Evolutionary conservation across 2,329 filamentous ascomycete genomes (phyloP).

Genomic region (Apiospora malaysiana): DNA sequence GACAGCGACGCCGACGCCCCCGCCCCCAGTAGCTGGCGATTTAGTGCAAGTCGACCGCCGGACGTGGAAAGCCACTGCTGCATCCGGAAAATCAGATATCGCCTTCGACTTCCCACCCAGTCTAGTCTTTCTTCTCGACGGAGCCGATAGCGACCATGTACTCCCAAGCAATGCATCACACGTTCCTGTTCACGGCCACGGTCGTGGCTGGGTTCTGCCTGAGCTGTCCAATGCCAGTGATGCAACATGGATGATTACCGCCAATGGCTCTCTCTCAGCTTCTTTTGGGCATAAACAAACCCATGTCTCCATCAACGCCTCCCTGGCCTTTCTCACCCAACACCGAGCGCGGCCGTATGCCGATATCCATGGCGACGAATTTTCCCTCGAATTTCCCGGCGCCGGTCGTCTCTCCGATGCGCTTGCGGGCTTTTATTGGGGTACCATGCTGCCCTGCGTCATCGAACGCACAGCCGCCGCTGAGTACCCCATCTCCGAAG

Average conservation of each 20-base stretch:
- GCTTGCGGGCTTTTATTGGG: conserved; percentile 26
- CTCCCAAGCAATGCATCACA: conserved; percentile 12
- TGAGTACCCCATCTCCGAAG: conserved; percentile 23
- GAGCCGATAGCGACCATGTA: background rate
- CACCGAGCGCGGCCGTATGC: conserved; percentile 25
- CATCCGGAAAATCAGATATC: background rate
- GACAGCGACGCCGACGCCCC: background rate
- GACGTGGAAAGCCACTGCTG: conserved; percentile 7
- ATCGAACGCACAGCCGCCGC: conserved; percentile 24
- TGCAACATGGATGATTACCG: background rate
- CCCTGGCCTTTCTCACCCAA: background rate
- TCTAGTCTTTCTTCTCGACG: conserved; percentile 9
- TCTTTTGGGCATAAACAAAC: background rate
- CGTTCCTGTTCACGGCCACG: background rate
- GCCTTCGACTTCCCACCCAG: conserved; percentile 5
- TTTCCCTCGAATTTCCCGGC: conserved; percentile 22
- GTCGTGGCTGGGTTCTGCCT: conserved; percentile 12
- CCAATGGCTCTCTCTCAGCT: background rate
- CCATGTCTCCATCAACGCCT: background rate
- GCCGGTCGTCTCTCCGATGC: conserved; percentile 23
- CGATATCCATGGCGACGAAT: conserved; percentile 24
- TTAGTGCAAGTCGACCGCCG: background rate
- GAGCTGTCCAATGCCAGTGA: conserved; percentile 16
- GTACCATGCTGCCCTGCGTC: conserved; percentile 26
- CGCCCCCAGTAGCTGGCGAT: background rate